A percentile compares a stretch with the other conserved stretches of the same genome.
Conservation (phyloP, 1,284 basidiomycete species). For the Ceratobasidium sp. region DNA sequence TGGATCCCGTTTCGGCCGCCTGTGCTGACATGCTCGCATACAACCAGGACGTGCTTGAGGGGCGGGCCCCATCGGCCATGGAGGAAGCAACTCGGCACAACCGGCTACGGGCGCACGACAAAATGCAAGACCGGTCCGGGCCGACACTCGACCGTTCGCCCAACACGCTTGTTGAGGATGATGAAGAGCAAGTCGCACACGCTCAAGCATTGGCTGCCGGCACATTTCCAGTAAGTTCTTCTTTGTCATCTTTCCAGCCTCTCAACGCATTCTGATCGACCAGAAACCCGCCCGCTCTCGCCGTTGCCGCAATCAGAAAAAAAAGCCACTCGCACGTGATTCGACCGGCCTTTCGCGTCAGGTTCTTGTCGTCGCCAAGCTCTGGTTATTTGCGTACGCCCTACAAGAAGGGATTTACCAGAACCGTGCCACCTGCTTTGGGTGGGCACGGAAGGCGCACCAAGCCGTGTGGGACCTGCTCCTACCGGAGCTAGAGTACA, state of each 20-base stretch:
- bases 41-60: neutral
- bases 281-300: slow-evolving; percentile 2
- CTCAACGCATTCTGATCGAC: neutral
- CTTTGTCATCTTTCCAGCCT: neutral
- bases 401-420: slow-evolving; percentile 20
- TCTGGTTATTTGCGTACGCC: slow-evolving; percentile 1
- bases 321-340: slow-evolving; percentile 31
- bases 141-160: neutral
- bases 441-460: neutral
- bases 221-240: slow-evolving; percentile 4
- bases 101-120: neutral
- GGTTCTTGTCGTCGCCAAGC: slow-evolving; percentile 6
- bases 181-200: neutral
- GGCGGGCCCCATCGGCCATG: neutral
- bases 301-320: slow-evolving; percentile 22
- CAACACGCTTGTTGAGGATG: neutral
- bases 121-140: neutral
- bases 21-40: neutral
- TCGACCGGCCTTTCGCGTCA: neutral
- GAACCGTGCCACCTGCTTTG: neutral
- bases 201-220: neutral
- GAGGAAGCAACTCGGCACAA: neutral
- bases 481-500: neutral
- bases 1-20: neutral
- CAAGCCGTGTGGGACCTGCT: neutral